Base-by-base conservation (phyloP, 1,139 yeast species). In the Debaryomyces coudertii region DNA sequence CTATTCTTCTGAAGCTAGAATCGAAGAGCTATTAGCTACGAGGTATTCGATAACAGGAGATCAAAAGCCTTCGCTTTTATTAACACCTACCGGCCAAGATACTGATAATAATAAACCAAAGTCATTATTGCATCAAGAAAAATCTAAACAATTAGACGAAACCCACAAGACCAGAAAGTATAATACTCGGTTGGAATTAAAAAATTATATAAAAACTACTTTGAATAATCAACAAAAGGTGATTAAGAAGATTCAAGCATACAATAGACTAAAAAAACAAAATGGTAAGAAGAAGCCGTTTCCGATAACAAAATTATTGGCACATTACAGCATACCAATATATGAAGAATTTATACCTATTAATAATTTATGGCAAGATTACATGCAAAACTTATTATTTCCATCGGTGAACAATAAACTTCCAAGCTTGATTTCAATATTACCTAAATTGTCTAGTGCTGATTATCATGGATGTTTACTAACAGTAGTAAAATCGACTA, bases 391-490 rank as follows among this genome's bases (percentile, higher is more conserved):
- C 31, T 65, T 87, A n/a, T 51, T 86, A n/a, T 70, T 71, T 43
- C 34, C 44, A 11, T 22, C 35, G 6, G 36, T 61, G 22, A 63
- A 63, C 4, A 55, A 59, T 9, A 57, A 52, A 15, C 49, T 65
- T 15, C 70, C 73, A 1, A 56, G 55, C 6, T 49, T 70, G 7
- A 66, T 66, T 23, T 63, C 64, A 31, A 53, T 77, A 0, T 63
- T 85, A 18, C 71, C 82, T 4, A 85, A 85, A 56, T 66, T 92
- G 29, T 78, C 93, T 0, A 77, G 85, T 51, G 93, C 96, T 1
- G 99, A 93, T 58, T 88, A 79, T 63, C 87, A 87, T 55, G 98
- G 99, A 2, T 82, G 96, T 15, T 62, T 69, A 36, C 50, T 92
- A 18, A 73, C 76, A 12, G 93, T 92, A 0, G 58, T 74, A 1